Conservation (phyloP, 148 eudicot genomes). For the Rhododendron griersonianum region DNA sequence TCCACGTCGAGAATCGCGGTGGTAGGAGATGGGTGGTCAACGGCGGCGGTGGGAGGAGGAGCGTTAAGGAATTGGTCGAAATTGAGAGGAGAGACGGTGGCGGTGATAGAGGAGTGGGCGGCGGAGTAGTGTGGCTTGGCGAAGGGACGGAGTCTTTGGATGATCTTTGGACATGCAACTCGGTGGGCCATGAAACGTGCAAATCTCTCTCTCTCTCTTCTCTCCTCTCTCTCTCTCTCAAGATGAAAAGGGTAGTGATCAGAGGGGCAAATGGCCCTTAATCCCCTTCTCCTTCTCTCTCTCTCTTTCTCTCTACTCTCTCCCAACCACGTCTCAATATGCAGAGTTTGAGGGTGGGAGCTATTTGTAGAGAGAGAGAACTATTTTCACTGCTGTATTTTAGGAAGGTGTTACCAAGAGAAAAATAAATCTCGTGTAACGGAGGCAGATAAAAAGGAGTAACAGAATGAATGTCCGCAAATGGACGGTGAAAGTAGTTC, state of each 20-base stretch:
- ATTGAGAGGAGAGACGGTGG: conserved; percentile 23
- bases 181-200: conserved; percentile 38
- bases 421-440: not conserved
- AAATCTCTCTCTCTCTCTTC: not conserved
- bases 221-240: not conserved
- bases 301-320: not conserved
- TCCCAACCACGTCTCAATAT: not conserved
- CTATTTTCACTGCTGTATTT: not conserved
- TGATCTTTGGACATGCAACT: conserved; percentile 30
- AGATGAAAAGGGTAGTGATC: not conserved
- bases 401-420: not conserved
- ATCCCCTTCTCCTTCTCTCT: not conserved
- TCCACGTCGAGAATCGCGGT: conserved; percentile 29
- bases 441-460: not conserved
- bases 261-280: not conserved
- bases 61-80: conserved; percentile 6
- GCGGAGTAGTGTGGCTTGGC: conserved; percentile 37
- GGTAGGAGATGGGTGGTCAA: not conserved
- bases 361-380: not conserved
- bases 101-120: conserved; percentile 25
- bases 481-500: no score
- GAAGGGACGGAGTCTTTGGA: conserved; percentile 26
- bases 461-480: not conserved
- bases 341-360: not conserved
- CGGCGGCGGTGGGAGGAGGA: not conserved